Evolutionary conservation across 176 grass and related monocot species (phyloP).

Genomic region (Elaeis guineensis): DNA sequence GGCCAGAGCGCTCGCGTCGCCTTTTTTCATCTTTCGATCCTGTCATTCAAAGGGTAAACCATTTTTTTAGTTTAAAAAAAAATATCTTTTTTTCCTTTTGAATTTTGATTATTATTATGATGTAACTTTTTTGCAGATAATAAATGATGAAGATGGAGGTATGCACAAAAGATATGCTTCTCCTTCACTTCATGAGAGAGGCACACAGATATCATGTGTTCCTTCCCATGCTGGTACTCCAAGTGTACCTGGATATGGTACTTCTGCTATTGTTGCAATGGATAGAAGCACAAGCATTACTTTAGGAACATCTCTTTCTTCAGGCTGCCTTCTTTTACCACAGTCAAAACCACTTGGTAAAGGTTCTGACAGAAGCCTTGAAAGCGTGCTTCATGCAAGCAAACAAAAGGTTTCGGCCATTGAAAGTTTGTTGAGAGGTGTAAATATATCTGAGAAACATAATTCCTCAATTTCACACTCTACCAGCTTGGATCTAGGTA

Average conservation of each 20-base stretch:
- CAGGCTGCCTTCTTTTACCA: conserved; percentile 51
- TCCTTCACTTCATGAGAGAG: conserved; percentile 83
- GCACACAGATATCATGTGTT: conserved; percentile 42
- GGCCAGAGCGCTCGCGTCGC: conserved; percentile 72
- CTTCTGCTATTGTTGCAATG: conserved; percentile 95
- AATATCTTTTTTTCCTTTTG: conserved; percentile 1
- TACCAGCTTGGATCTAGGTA: conserved; percentile 98
- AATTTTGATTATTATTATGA: conserved; percentile 12
- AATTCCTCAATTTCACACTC: conserved; percentile 59
- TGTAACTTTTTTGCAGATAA: conserved; percentile 39
- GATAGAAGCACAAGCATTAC: conserved; percentile 71
- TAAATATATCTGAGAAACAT: conserved; percentile 51
- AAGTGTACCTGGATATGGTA: conserved; percentile 69
- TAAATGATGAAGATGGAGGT: conserved; percentile 95
- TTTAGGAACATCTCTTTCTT: conserved; percentile 60
- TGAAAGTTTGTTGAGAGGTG: conserved; percentile 97
- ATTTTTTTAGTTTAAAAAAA: neutral
- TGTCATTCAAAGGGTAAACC: conserved; percentile 73
- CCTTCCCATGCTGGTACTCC: conserved; percentile 44
- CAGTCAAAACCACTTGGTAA: conserved; percentile 58
- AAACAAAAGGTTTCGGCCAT: conserved; percentile 99
- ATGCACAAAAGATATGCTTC: conserved; percentile 94
- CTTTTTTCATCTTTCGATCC: conserved; percentile 91
- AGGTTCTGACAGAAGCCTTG: conserved; percentile 75
- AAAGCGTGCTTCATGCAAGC: conserved; percentile 87